Evolutionary conservation across 257 asterid genomes (phyloP).

Genomic region (Gentiana straminea): DNA sequence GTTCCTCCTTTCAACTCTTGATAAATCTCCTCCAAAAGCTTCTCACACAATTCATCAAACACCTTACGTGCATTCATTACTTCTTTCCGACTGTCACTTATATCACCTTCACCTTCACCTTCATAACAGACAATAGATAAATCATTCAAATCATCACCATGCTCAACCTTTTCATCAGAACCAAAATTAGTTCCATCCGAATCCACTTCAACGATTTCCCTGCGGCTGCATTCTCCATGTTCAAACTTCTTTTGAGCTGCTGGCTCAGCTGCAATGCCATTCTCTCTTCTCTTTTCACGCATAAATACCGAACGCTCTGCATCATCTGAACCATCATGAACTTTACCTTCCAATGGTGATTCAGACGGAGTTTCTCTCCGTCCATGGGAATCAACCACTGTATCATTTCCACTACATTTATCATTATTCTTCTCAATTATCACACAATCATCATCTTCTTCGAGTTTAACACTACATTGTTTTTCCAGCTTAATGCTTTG

Average conservation of each 20-base stretch:
- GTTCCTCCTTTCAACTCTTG: not conserved
- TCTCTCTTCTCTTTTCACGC: not conserved
- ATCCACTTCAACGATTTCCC: not conserved
- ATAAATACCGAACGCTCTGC: constrained; percentile 1
- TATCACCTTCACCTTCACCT: not conserved
- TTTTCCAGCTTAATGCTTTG: no score
- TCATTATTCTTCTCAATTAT: not conserved
- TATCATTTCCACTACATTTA: not conserved
- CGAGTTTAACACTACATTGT: not conserved
- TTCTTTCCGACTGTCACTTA: not conserved
- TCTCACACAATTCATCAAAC: constrained; percentile 1
- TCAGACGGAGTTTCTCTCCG: not conserved
- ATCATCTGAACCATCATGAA: not conserved
- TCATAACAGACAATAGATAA: constrained; percentile 6
- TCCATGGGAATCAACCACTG: not conserved
- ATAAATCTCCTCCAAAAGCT: not conserved
- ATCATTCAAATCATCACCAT: not conserved
- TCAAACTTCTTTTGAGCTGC: not conserved
- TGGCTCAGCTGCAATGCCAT: not conserved
- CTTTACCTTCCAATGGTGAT: not conserved
- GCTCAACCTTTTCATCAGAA: not conserved
- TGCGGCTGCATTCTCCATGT: not conserved
- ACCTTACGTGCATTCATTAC: constrained; percentile 3
- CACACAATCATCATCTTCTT: not conserved
- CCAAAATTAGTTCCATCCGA: not conserved